phyloP scores from a whole-genome alignment of 2,329 filamentous ascomycete species.

The Juglanconis oblonga region DNA sequence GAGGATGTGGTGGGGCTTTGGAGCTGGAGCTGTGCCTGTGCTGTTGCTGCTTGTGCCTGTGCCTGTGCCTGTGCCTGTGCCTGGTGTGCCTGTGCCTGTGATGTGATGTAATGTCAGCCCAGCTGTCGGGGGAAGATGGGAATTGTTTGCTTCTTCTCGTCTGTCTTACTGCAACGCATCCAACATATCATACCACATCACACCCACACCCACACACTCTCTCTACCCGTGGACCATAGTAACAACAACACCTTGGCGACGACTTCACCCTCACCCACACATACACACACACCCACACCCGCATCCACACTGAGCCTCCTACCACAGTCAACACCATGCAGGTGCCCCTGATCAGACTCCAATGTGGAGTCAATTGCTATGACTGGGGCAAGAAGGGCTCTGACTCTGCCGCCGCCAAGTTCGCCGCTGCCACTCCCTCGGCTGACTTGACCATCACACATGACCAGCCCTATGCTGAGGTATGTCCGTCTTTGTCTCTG shows the following conservation, averaged over 20 bases:
- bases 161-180: too few species aligned
- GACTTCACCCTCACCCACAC: not conserved
- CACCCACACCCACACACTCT: too few species aligned
- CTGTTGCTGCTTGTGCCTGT: not conserved
- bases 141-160: too few species aligned
- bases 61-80: too few species aligned
- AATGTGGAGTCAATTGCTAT: slow-evolving; percentile 95
- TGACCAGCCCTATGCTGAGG: slow-evolving; percentile 93
- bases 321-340: slow-evolving; percentile 47
- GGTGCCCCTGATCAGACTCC: slow-evolving; percentile 79
- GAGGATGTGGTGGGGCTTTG: not conserved
- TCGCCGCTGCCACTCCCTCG: slow-evolving; percentile 78
- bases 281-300: not conserved
- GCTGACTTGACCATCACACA: slow-evolving; percentile 73
- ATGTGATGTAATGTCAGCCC: not conserved
- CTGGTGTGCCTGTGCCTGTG: not conserved
- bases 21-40: not conserved
- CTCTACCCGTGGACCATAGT: not conserved
- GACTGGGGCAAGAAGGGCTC: slow-evolving; percentile 96
- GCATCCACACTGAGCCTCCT: not conserved
- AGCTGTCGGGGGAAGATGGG: not conserved
- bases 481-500: slow-evolving; percentile 33
- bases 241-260: not conserved
- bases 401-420: slow-evolving; percentile 84
- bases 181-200: too few species aligned